Evolutionary conservation across 1,139 yeast genomes (phyloP), one percentile per base, ranked within the genome.

Genomic region (Pichia sp.): DNA sequence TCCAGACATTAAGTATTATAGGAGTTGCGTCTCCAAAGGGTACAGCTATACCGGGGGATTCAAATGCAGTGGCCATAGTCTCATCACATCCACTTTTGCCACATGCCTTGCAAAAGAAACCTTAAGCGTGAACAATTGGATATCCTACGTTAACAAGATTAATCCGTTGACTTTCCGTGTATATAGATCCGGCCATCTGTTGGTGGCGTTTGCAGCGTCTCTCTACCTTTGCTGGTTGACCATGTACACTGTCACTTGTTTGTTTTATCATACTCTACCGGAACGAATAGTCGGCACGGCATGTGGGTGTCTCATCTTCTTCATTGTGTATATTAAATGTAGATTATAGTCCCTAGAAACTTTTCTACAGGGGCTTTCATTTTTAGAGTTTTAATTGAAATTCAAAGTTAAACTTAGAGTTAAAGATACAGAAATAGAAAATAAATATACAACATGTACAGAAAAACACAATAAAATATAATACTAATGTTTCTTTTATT

Each of bases 51-150:
- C 65, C 6, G 78, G 80, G 42, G 86, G 85, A 4, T 81, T 81
- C 59, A 89, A 84, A 64, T 67, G 79, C 1, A 83, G 88, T 31
- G 89, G 91, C 0, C 91, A 85, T 65, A 78, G 77, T 57, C 79
- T 80, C 61, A 75, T 83, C 49, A 61, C 83, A 3, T 67, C 76
- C 1, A 77, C 81, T n/a, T 70, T 79, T 46, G 75, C 83, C 54
- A 62, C 79, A 56, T 67, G 80, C 7, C 56, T 52, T 20, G 78
- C 3, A 69, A 78, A 72, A 64, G 71, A 47, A 80, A 75, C 55
- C 52, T 75, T 46, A 48, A 55, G 42, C 51, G 49, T 48, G 53
- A 52, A 55, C 47, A 20, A 41, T 3, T 53, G 55, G 57, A 10
- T 50, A 4, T 14, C 20, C 5, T 53, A 44, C n/a, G 44, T 53